phyloP scores from a whole-genome alignment of 2,329 filamentous ascomycete species.

The Dothiorella sarmentorum region DNA sequence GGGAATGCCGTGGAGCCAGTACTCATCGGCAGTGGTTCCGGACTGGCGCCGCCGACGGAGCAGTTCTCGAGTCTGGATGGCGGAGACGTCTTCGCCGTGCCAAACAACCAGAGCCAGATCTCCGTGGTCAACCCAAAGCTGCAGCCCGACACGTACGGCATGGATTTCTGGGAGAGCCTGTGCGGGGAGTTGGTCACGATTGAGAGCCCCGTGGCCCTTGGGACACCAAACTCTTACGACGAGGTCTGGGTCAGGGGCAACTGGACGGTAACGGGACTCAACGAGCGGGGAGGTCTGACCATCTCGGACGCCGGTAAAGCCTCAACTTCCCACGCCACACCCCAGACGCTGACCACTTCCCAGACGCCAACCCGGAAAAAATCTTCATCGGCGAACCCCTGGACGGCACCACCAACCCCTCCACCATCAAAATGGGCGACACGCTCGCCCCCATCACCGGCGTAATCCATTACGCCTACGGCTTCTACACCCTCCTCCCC shows the following conservation, averaged over 20 bases:
- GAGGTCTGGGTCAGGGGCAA: slow-evolving; percentile 67
- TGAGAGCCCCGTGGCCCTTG: slow-evolving; percentile 53
- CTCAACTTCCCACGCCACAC: too few species aligned
- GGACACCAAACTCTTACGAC: slow-evolving; percentile 61
- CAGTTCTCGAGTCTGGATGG: slow-evolving; percentile 60
- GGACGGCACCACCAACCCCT: slow-evolving; percentile 61
- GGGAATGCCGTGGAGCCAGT: slow-evolving; percentile 56
- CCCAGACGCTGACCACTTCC: background rate
- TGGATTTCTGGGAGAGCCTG: slow-evolving; percentile 73
- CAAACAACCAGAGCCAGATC: slow-evolving; percentile 59
- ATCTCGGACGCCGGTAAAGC: slow-evolving; percentile 52
- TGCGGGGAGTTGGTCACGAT: slow-evolving; percentile 66
- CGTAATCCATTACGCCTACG: slow-evolving; percentile 62
- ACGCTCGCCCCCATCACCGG: slow-evolving; percentile 63
- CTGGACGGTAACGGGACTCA: slow-evolving; percentile 61
- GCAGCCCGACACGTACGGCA: slow-evolving; percentile 58
- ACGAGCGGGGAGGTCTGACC: slow-evolving; percentile 62
- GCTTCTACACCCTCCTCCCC: slow-evolving; percentile 67
- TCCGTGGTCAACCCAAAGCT: slow-evolving; percentile 60
- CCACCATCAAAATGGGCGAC: slow-evolving; percentile 62
- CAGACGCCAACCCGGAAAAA: slow-evolving; percentile 66
- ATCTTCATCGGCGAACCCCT: slow-evolving; percentile 64
- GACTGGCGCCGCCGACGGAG: slow-evolving; percentile 55
- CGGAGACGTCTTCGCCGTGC: slow-evolving; percentile 63
- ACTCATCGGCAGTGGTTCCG: slow-evolving; percentile 57